These are phyloP conservation scores for Boletus reticuloceps DNA, from an alignment of 768 basidiomycete genomes.

Conservation along the genomic window DNA sequence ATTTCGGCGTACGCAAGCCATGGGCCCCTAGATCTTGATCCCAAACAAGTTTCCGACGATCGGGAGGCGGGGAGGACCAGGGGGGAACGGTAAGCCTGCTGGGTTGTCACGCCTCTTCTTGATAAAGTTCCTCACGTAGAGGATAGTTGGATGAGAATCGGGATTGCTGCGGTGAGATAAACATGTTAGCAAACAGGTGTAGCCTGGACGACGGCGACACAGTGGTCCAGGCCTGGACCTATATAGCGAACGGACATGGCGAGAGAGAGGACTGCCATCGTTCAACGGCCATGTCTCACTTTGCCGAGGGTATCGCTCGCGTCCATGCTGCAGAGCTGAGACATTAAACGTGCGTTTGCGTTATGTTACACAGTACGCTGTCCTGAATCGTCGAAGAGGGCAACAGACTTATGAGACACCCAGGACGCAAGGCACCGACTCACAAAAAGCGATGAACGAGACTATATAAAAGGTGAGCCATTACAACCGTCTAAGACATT, in stretches of 20 bases:
- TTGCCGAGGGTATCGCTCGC: neutral
- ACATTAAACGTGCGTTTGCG: neutral
- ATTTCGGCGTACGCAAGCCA: constrained; percentile 42
- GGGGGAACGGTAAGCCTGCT: constrained; percentile 32
- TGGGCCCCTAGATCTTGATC: constrained; percentile 36
- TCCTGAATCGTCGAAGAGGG: neutral
- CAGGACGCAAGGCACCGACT: neutral
- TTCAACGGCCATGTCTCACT: constrained; percentile 7
- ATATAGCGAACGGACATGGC: constrained; percentile 3
- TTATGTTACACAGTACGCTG: neutral
- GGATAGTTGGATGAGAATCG: neutral
- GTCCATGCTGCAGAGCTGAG: constrained; percentile 1
- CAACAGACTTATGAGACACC: neutral
- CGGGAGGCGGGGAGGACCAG: constrained; percentile 41
- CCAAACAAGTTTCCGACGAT: constrained; percentile 44
- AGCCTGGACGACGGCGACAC: neutral
- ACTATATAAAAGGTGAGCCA: constrained; percentile 20
- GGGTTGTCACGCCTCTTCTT: constrained; percentile 14
- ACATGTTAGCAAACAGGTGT: neutral
- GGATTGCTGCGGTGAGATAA: constrained; percentile 4
- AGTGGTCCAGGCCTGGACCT: neutral
- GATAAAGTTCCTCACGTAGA: constrained; percentile 2
- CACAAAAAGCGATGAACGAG: constrained; percentile 26
- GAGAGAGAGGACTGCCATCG: neutral
- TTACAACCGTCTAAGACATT: neutral